Evolutionary conservation across 2,329 filamentous ascomycete genomes (phyloP).

Genomic region (Dissoconium aciculare): DNA sequence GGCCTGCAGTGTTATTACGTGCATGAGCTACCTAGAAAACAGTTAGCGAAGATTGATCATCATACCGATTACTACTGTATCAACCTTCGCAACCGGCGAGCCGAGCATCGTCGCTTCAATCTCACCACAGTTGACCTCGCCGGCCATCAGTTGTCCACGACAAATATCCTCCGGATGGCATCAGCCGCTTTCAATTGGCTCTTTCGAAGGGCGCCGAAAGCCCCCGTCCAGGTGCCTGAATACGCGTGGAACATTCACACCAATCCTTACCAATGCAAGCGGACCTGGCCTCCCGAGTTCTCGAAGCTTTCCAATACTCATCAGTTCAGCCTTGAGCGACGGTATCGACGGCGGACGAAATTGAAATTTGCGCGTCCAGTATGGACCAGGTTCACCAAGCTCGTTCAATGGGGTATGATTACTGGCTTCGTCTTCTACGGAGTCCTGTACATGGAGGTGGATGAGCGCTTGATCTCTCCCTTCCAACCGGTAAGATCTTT

Average conservation of each 20-base stretch:
- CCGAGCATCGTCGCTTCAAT: too few species aligned
- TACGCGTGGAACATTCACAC: constrained; percentile 29
- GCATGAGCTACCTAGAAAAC: too few species aligned
- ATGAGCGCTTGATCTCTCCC: constrained; percentile 27
- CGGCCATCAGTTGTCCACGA: too few species aligned
- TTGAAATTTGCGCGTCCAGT: constrained; percentile 46
- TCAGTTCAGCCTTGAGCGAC: constrained; percentile 64
- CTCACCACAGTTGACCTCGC: too few species aligned
- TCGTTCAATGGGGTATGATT: constrained; percentile 48
- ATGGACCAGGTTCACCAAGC: constrained; percentile 50
- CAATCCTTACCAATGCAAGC: constrained; percentile 51
- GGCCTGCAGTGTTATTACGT: too few species aligned
- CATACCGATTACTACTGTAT: too few species aligned
- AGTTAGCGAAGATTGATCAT: too few species aligned
- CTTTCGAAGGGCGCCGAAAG: constrained; percentile 13
- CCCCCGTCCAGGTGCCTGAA: constrained; percentile 10
- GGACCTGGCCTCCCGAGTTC: constrained; percentile 67
- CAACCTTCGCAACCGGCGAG: too few species aligned
- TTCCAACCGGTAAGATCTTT: constrained; percentile 40
- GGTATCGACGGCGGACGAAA: constrained; percentile 55
- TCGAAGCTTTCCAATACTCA: constrained; percentile 52
- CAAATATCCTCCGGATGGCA: too few species aligned
- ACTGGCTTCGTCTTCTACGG: constrained; percentile 41
- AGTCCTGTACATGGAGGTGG: constrained; percentile 45
- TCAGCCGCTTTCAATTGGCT: constrained; percentile 12